Conservation (phyloP, 768 basidiomycete genomes). For the Boletus reticuloceps region DNA sequence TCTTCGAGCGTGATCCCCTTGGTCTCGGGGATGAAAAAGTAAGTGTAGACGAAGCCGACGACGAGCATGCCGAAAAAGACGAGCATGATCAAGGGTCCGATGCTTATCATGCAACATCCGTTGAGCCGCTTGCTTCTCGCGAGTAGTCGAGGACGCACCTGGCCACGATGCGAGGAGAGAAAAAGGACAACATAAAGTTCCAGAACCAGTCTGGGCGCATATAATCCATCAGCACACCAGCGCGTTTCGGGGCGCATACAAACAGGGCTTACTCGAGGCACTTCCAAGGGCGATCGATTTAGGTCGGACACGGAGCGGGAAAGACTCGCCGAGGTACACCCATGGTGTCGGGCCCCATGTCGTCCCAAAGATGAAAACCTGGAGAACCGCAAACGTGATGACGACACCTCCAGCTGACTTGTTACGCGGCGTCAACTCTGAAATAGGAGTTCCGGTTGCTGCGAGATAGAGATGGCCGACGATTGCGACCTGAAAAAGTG, state of each 20-base stretch:
- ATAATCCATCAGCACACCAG: constrained; percentile 4
- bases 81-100: constrained; percentile 71
- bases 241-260: background rate
- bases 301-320: constrained; percentile 76
- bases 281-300: constrained; percentile 79
- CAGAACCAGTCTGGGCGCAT: constrained; percentile 53
- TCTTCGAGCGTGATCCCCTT: constrained; percentile 76
- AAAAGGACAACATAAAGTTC: constrained; percentile 76
- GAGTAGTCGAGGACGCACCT: constrained; percentile 40
- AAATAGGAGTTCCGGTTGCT: constrained; percentile 44
- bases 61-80: constrained; percentile 76
- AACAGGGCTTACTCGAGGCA: constrained; percentile 39
- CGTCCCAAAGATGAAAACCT: constrained; percentile 66
- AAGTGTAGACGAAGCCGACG: constrained; percentile 71
- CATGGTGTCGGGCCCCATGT: constrained; percentile 80
- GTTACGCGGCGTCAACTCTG: constrained; percentile 52
- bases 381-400: constrained; percentile 76
- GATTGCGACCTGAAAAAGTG: constrained; percentile 51
- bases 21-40: constrained; percentile 77
- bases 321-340: constrained; percentile 78
- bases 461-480: constrained; percentile 71
- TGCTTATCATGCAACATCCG: constrained; percentile 33
- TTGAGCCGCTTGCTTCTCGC: background rate
- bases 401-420: constrained; percentile 60
- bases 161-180: constrained; percentile 63